phyloP scores from a whole-genome alignment of 2,329 filamentous ascomycete genomes.

The Pyrenochaeta sp. region DNA sequence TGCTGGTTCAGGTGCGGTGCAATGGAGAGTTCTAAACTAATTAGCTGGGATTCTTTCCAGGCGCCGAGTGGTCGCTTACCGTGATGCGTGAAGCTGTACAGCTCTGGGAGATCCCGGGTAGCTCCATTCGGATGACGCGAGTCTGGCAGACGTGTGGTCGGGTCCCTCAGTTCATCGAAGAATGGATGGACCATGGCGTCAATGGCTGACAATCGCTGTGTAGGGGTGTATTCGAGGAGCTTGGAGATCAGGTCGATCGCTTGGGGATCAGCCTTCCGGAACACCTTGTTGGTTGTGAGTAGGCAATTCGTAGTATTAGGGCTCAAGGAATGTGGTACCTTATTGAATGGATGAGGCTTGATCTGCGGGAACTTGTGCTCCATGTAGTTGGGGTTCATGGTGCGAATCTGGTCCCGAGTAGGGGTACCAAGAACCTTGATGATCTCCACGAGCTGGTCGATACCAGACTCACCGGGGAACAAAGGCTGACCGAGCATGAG shows the following conservation, averaged over 20 bases:
- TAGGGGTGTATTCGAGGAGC: slow-evolving; percentile 95
- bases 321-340: too few species aligned
- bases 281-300: slow-evolving; percentile 68
- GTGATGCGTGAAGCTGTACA: slow-evolving; percentile 94
- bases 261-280: slow-evolving; percentile 91
- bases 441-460: slow-evolving; percentile 98
- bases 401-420: slow-evolving; percentile 96
- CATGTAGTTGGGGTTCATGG: slow-evolving; percentile 99
- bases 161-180: slow-evolving; percentile 95
- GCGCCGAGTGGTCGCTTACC: too few species aligned
- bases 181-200: slow-evolving; percentile 98
- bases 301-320: too few species aligned
- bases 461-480: slow-evolving; percentile 97
- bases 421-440: slow-evolving; percentile 98
- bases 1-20: slow-evolving; percentile 84
- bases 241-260: slow-evolving; percentile 95
- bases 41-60: slow-evolving; percentile 24
- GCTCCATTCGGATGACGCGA: slow-evolving; percentile 87
- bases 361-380: slow-evolving; percentile 99
- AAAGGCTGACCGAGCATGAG: slow-evolving; percentile 97
- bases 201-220: slow-evolving; percentile 89
- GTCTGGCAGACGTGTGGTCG: slow-evolving; percentile 89
- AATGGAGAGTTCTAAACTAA: slow-evolving; percentile 85
- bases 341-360: slow-evolving; percentile 98
- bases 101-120: slow-evolving; percentile 79